A percentile compares a stretch with the other conserved stretches of the same genome.
Conservation (phyloP, 148 eudicot species). For the Rhododendron ferrugineum region DNA sequence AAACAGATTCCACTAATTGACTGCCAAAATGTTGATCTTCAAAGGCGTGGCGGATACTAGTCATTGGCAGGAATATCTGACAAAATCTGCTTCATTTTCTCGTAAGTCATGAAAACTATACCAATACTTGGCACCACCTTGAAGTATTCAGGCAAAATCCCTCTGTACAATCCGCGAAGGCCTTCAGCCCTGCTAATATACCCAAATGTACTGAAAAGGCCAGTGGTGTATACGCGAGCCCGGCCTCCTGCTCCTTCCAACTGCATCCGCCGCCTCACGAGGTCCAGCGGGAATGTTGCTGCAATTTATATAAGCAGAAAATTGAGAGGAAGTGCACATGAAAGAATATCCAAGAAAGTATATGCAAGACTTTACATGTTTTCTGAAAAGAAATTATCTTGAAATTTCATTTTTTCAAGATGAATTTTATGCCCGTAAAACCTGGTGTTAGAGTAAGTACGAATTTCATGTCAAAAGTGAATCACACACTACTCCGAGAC, state of each 20-base stretch:
- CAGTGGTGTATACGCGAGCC: slow-evolving; percentile 64
- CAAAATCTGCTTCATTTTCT: slow-evolving; percentile 63
- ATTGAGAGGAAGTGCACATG: not conserved
- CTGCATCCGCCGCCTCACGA: slow-evolving; percentile 92
- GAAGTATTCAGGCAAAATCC: slow-evolving; percentile 55
- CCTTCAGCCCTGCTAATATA: slow-evolving; percentile 47
- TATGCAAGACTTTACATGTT: not conserved
- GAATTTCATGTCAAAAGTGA: not conserved
- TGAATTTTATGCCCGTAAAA: not conserved
- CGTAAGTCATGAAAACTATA: slow-evolving; percentile 54
- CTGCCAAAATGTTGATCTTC: not conserved
- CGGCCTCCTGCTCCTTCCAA: slow-evolving; percentile 98
- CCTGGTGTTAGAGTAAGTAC: not conserved
- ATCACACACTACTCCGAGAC: not conserved
- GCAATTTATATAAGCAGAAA: slow-evolving; percentile 17
- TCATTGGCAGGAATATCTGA: slow-evolving; percentile 34
- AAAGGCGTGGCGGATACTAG: not conserved
- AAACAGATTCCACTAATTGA: not conserved
- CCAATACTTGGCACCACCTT: slow-evolving; percentile 55
- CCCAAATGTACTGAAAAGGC: slow-evolving; percentile 60
- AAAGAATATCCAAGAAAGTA: not conserved
- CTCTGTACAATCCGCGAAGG: slow-evolving; percentile 47
- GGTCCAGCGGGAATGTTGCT: slow-evolving; percentile 87
- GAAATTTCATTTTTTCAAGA: not conserved
- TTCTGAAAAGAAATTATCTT: not conserved